Base-by-base conservation (phyloP, 176 grass and related monocot species). In the Elymus sibiricus region DNA sequence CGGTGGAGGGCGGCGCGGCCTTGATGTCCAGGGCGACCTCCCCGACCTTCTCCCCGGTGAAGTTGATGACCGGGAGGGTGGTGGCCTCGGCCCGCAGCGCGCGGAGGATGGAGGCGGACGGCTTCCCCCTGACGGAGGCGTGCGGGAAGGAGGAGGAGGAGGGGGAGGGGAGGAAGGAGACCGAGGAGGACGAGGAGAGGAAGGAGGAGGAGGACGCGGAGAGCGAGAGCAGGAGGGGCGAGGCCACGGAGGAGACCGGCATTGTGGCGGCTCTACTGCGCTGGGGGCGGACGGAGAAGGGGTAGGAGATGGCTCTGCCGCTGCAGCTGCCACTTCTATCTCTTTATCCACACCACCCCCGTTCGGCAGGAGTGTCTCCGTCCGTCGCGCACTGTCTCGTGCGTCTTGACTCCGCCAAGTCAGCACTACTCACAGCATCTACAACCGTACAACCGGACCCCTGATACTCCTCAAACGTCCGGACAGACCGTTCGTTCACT, bases 11-110 rank as follows among this genome's bases (percentile, higher is more conserved):
- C 17, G 97, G 88, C 35, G 97, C 94, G 70, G 94, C 90, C 42
- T 90, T 89, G 72, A 96, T 83, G 81, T 94, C 87, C 7, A 96
- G 88, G 79, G 85, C 49, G 43, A 88, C 86, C 66, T 95, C 94
- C 5, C 97, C 94, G 22, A 99, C 89, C 77, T 78, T 94, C 40
- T 94, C 89, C 13, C 94, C 97, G 17, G 92, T 79, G 86, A 96
- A 99, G 76, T 90, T 94, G 76, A 99, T 85, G 1, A 99, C 90
- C 7, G 97, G 97, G 16, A 99, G 92, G 76, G 82, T 91, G 60
- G 92, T 89, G 38, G 80, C 79, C 80, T 94, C 86, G 28, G 90
- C 87, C 11, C 92, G 94, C 76, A 93, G 88, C 29, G 88, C 87
- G 38, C 92, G 92, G 67, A 94, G 87, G 85, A 91, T 62, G 66